phyloP scores from a whole-genome alignment of 495 filamentous ascomycete genomes.

The Hypoxylon lenormandii region DNA sequence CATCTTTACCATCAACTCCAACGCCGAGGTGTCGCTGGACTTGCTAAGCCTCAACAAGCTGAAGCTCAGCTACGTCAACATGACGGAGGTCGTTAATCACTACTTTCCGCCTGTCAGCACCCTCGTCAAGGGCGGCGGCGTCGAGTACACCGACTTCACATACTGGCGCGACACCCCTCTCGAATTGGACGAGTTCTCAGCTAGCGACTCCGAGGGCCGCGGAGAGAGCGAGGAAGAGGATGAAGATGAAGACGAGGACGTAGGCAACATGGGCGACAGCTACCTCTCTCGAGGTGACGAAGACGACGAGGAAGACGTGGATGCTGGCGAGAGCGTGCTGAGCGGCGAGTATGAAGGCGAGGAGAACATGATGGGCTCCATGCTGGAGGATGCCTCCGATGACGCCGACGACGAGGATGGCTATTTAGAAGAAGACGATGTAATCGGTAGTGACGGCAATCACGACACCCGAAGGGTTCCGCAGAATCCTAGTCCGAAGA shows the following conservation, averaged over 20 bases:
- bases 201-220: slow-evolving; percentile 75
- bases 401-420: slow-evolving; percentile 56
- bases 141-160: slow-evolving; percentile 88
- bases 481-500: slow-evolving; percentile 1
- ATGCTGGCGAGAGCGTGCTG: slow-evolving; percentile 54
- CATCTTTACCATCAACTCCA: slow-evolving; percentile 99
- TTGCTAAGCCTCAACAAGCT: slow-evolving; percentile 91
- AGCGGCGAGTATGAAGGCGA: slow-evolving; percentile 55
- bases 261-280: slow-evolving; percentile 65
- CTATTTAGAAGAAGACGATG: slow-evolving; percentile 48
- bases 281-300: slow-evolving; percentile 69
- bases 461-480: slow-evolving; percentile 38
- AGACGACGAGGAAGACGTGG: slow-evolving; percentile 58
- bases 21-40: slow-evolving; percentile 94
- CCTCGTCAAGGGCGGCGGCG: slow-evolving; percentile 79
- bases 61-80: slow-evolving; percentile 95
- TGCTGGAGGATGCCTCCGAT: slow-evolving; percentile 47
- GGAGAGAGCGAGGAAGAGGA: slow-evolving; percentile 57
- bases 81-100: slow-evolving; percentile 95
- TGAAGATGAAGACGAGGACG: slow-evolving; percentile 63
- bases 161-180: slow-evolving; percentile 84
- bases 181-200: slow-evolving; percentile 81
- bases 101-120: slow-evolving; percentile 89
- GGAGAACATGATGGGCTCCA: slow-evolving; percentile 54
- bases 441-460: slow-evolving; percentile 37